Percentiles rank a stretch among this genome's conserved stretches.
Conservation (phyloP, 179 eudicot species). For the Sideroxylon spinosum region DNA sequence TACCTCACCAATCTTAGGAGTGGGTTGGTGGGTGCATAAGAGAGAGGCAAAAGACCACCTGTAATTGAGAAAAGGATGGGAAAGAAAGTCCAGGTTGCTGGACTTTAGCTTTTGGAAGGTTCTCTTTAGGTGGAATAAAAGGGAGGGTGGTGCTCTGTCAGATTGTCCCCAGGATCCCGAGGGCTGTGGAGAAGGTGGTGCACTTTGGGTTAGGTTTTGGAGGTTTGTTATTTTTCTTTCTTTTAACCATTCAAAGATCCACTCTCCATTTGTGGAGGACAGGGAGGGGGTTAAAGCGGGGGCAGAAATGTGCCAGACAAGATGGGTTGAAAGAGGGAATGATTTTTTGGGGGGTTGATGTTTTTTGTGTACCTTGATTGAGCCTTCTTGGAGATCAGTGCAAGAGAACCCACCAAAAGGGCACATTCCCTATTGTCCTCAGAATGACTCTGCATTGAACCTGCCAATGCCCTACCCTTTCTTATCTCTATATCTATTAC, state of each 20-base stretch:
- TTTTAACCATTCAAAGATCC: not conserved
- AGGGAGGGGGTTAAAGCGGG: no score
- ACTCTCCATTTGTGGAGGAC: not conserved
- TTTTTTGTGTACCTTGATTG: conserved; percentile 11
- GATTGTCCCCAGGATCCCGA: not conserved
- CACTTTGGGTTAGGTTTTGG: conserved; percentile 2
- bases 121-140: conserved; percentile 12
- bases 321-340: not conserved
- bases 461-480: no score
- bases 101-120: conserved; percentile 14
- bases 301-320: not conserved
- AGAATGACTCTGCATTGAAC: no score
- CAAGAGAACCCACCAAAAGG: no score
- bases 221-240: not conserved
- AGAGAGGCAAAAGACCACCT: not conserved
- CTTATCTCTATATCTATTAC: no score
- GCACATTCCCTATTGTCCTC: no score
- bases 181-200: conserved; percentile 15
- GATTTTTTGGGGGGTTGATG: not conserved
- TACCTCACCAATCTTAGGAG: not conserved
- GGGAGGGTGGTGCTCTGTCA: not conserved
- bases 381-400: not conserved
- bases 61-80: not conserved
- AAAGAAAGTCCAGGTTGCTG: not conserved
- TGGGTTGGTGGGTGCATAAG: conserved; percentile 1